Evolutionary conservation across 768 basidiomycete genomes (phyloP), one percentile per base, ranked within the genome.

Genomic region (Asterophora parasitica): DNA sequence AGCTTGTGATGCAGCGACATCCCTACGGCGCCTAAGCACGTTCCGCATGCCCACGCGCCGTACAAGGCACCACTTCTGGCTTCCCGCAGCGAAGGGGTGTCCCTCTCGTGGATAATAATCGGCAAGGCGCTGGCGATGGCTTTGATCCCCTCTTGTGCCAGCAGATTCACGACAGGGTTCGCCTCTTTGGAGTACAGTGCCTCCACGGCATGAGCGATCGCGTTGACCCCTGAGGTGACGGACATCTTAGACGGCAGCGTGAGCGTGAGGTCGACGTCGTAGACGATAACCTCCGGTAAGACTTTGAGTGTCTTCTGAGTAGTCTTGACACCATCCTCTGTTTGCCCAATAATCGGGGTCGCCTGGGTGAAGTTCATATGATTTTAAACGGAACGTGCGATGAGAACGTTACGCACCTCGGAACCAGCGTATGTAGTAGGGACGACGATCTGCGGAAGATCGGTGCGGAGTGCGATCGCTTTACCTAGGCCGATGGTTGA

Each of bases 1-100:
- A 73, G 62, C 53, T 72, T 73, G 55, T 73, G 71, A 44, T 73
- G 70, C 4, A 72, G 50, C 7, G 59, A 59, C 65, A 71, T 66
- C 8, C 62, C 61, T 2, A 71, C 68, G 0, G 61, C 53, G 26
- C 68, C 71, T 9, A 67, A 46, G 48, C 65, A 69, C 0, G 61
- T 56, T 3, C 63, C 66, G 44, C 70, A 69, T 0, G 61, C 56
- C 66, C 67, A 72, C 8, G 71, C 71, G 12, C 70, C 70, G 47
- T 63, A 72, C 7, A 65, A 50, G 7, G 65, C 65, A 26, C 67
- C 62, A 50, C 61, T 63, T 19, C 71, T 57, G 1, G 68, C 69
- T 27, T 65, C 60, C 13, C 46, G 51, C 31, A 65, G 54, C 12
- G 13, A 23, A 10, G 55, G 30, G n/a, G 54, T 42, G 31, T 67